These are phyloP conservation scores for Penicillium egyptiacum DNA, from an alignment of 495 filamentous ascomycete genomes.

Conservation along the genomic window DNA sequence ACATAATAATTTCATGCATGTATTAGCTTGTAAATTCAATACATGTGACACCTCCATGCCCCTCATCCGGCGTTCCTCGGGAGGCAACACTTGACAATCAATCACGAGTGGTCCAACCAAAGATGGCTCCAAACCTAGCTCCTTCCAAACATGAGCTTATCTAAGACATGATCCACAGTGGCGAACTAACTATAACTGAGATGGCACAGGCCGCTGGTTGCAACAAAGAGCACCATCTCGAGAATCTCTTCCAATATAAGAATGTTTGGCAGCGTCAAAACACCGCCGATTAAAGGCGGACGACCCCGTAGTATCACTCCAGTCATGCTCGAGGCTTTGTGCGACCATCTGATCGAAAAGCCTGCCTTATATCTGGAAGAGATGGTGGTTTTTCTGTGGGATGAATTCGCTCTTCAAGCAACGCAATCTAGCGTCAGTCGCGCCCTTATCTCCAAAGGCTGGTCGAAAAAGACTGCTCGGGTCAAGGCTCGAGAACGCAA, in stretches of 20 bases:
- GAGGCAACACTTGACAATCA: slow-evolving; percentile 11
- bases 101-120: slow-evolving; percentile 12
- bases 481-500: slow-evolving; percentile 13
- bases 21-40: slow-evolving; percentile 10
- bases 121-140: slow-evolving; percentile 14
- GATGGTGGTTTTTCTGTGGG: slow-evolving; percentile 1
- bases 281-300: slow-evolving; percentile 24
- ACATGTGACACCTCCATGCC: slow-evolving; percentile 10
- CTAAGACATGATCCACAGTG: slow-evolving; percentile 17
- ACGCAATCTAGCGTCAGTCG: slow-evolving; percentile 9
- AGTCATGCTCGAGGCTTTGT: slow-evolving; percentile 23
- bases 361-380: slow-evolving; percentile 5
- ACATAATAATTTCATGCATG: slow-evolving; percentile 6
- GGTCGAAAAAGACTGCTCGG: slow-evolving; percentile 13
- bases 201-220: slow-evolving; percentile 18
- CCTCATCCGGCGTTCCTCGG: slow-evolving; percentile 1
- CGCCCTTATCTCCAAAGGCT: slow-evolving; percentile 14
- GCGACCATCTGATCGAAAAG: background rate
- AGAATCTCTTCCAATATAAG: slow-evolving; percentile 28
- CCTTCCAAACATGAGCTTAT: slow-evolving; percentile 18
- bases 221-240: slow-evolving; percentile 22
- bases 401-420: slow-evolving; percentile 8
- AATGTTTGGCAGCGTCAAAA: slow-evolving; percentile 26
- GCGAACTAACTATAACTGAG: slow-evolving; percentile 13
- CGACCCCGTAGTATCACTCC: slow-evolving; percentile 23